Evolutionary conservation across 2,329 filamentous ascomycete species (phyloP).

Genomic region (Coleophoma cylindrospora): DNA sequence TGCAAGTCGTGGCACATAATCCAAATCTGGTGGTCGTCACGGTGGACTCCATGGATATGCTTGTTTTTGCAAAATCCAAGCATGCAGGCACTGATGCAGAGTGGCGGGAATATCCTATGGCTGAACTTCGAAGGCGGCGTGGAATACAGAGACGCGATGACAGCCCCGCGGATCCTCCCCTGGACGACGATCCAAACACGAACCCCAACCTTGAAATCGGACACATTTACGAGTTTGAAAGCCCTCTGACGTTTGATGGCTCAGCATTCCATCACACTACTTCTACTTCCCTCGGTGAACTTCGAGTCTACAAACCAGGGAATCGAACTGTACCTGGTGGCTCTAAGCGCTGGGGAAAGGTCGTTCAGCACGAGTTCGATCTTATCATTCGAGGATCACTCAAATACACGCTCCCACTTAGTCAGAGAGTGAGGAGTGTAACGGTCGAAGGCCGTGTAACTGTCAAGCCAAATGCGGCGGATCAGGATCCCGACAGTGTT

Average conservation of each 20-base stretch:
- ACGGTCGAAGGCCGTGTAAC: slow-evolving; percentile 54
- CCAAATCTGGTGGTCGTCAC: slow-evolving; percentile 88
- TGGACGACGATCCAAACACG: slow-evolving; percentile 57
- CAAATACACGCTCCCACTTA: slow-evolving; percentile 68
- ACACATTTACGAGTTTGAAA: slow-evolving; percentile 81
- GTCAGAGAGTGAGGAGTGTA: slow-evolving; percentile 52
- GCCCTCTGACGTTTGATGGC: slow-evolving; percentile 81
- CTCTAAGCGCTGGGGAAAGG: slow-evolving; percentile 81
- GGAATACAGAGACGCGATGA: slow-evolving; percentile 23
- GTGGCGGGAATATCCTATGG: slow-evolving; percentile 46
- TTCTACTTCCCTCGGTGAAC: slow-evolving; percentile 73
- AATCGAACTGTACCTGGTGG: slow-evolving; percentile 83
- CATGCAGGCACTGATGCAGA: slow-evolving; percentile 64
- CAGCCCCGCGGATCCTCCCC: slow-evolving; percentile 25
- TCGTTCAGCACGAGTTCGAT: slow-evolving; percentile 88
- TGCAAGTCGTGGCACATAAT: slow-evolving; percentile 83
- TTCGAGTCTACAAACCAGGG: slow-evolving; percentile 77
- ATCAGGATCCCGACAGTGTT: slow-evolving; percentile 22
- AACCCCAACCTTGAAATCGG: slow-evolving; percentile 89
- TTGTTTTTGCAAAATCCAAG: slow-evolving; percentile 91
- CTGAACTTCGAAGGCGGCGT: slow-evolving; percentile 26
- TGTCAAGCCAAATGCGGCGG: slow-evolving; percentile 50
- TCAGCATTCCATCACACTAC: slow-evolving; percentile 75
- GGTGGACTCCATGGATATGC: slow-evolving; percentile 80
- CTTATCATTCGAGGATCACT: slow-evolving; percentile 87